Base-by-base conservation (phyloP, 371 early-diverging fungal species). In the Quaeritorhiza haematococci region DNA sequence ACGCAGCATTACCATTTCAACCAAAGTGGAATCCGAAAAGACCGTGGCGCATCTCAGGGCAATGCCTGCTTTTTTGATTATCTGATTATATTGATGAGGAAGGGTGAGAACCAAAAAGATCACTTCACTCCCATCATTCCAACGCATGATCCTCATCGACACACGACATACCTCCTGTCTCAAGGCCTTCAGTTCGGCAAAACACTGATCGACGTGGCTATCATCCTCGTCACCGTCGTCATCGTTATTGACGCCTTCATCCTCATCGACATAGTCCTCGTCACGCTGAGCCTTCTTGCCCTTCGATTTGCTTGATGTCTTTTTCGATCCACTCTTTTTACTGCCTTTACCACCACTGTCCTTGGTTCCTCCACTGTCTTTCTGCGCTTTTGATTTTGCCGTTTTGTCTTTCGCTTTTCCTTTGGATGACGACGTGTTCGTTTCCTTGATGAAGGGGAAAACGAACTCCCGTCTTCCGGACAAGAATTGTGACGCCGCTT, bases 171-270 rank as follows among this genome's bases (percentile, higher is more conserved):
- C 52, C 23, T 48, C 55, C 7, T 30, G 10, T 15, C 59, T 27
- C 24, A 41, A 28, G 6, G 49, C 43, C 38, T 30, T 59, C 56
- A 64, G 42, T 15, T 59, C 57, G n/a, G 30, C 53, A 33, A 54
- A 56, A 34, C 64, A 61, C 34, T 29, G 33, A 3, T 50, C 33
- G 3, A 23, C 29, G 26, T 23, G 21, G 23, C 53, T 28, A 17
- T 47, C 23, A 13, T 49, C 21, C 21, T 32, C 41, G 8, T 64
- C 28, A 13, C 32, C 49, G 13, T 21, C 55, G 6, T 19, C 42
- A 26, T 52, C 5, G 15, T 15, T 32, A 13, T 28, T 26, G 43
- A 13, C 49, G 44, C 15, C 46, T 6, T 21, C 23, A 35, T 15
- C 23, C 58, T 17, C 30, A n/a, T 19, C 8, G 10, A 10, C 13